Conservation (phyloP, 75 land plant genomes). For the Pseudotsuga menziesii region DNA sequence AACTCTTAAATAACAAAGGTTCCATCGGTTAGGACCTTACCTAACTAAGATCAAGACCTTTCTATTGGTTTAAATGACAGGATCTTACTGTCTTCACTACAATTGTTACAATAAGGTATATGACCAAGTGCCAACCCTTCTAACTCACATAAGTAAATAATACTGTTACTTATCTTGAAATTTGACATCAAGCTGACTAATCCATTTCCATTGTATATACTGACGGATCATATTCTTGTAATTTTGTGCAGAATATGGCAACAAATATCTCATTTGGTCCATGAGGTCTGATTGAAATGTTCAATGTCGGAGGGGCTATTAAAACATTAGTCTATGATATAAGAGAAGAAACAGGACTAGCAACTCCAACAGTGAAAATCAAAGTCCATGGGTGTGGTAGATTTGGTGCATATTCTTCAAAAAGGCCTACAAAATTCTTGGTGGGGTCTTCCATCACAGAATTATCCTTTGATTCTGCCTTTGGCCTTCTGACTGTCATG, state of each 20-base stretch:
- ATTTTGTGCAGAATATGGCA: slow-evolving; percentile 31
- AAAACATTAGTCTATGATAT: slow-evolving; percentile 35
- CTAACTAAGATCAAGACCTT: no score
- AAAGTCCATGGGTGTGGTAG: slow-evolving; percentile 66
- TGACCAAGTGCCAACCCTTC: no score
- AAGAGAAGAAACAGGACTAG: slow-evolving; percentile 1
- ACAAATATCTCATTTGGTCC: slow-evolving; percentile 61
- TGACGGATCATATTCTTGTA: not conserved
- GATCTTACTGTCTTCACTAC: no score
- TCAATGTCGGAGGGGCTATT: slow-evolving; percentile 82
- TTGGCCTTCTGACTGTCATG: slow-evolving; percentile 43
- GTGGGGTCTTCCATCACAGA: slow-evolving; percentile 28
- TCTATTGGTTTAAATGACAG: no score
- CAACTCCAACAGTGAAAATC: slow-evolving; percentile 15
- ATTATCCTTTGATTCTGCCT: slow-evolving; percentile 34
- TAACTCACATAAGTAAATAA: no score
- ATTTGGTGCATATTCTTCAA: slow-evolving; percentile 69
- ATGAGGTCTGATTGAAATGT: slow-evolving; percentile 81
- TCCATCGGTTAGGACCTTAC: no score
- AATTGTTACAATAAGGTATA: no score
- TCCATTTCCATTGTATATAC: no score
- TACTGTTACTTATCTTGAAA: no score
- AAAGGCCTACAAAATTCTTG: slow-evolving; percentile 42
- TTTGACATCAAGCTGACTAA: no score
- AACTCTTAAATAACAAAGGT: no score